Conservation (phyloP, 495 filamentous ascomycete genomes). For the Chaetomidium leptoderma region DNA sequence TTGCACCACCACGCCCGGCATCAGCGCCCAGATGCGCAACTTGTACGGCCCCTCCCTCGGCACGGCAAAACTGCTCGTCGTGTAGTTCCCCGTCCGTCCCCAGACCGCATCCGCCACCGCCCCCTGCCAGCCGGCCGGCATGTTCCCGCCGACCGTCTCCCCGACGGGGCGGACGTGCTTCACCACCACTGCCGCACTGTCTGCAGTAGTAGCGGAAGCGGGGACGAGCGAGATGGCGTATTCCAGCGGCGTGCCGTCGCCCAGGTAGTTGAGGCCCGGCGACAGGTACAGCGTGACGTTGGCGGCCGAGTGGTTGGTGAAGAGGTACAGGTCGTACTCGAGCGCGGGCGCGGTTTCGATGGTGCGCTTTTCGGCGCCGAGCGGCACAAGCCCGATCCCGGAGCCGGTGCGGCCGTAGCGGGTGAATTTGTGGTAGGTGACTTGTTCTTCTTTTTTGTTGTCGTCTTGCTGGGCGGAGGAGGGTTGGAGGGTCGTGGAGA, state of each 20-base stretch:
- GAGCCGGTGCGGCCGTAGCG: conserved; percentile 56
- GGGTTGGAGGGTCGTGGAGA: conserved; percentile 40
- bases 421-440: conserved; percentile 50
- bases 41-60: conserved; percentile 50
- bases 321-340: conserved; percentile 63
- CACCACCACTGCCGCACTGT: conserved; percentile 13
- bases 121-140: conserved; percentile 54
- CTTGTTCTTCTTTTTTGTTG: conserved; percentile 34
- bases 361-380: conserved; percentile 46
- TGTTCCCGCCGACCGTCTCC: conserved; percentile 40
- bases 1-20: conserved; percentile 64
- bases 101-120: conserved; percentile 58
- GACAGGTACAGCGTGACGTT: conserved; percentile 61
- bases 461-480: conserved; percentile 34
- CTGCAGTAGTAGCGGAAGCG: conserved; percentile 23
- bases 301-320: conserved; percentile 48
- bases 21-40: conserved; percentile 57
- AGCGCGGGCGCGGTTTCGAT: conserved; percentile 50
- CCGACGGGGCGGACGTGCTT: conserved; percentile 52
- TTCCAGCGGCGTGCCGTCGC: conserved; percentile 53
- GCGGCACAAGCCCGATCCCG: conserved; percentile 54
- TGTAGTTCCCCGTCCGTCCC: conserved; percentile 47
- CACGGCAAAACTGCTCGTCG: conserved; percentile 50
- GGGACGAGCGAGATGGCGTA: conserved; percentile 55
- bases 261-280: conserved; percentile 56